Evolutionary conservation across 768 basidiomycete species (phyloP), one percentile per base, ranked within the genome.

Genomic region (Rubroboletus satanas): DNA sequence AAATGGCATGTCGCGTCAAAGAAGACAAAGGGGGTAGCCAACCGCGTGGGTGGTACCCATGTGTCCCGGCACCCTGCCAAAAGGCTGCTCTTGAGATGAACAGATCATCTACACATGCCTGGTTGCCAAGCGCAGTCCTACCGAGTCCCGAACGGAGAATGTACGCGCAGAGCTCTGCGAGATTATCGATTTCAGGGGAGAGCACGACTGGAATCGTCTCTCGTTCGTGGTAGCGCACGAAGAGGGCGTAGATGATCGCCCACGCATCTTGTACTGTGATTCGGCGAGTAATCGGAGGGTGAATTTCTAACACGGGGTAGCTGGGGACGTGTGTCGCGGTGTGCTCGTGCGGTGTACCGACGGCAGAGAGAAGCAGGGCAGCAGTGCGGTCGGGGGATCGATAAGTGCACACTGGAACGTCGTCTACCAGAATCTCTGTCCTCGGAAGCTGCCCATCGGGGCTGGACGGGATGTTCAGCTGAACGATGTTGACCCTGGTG

Each of bases 61-160:
- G 65, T 6, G 73, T 74, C 12, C 78, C 80, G 1, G 78, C 79
- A 5, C 74, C 79, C 55, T 80, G 79, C 79, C 79, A 81, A 63
- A 81, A 81, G 0, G 76, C 63, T 0, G 73, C 65, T 28, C 77
- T 69, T 10, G 69, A 69, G 49, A 81, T 69, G 63, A 77, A 77
- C 43, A 77, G 54, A 15, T 70, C 65, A 11, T 66, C 60, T 12
- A 61, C 50, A 7, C 57, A 45, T 18, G 47, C 51, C 41, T 33
- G 58, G n/a, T 32, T 37, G 31, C 51, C 15, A 0, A 45, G 44
- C 6, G 62, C 59, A 9, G 38, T 49, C 21, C 64, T 56, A 9
- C 64, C 64, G 10, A 80, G 67, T 0, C 78, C 79, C 2, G 76
- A 71, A 31, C 60, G 57, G 31, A 74, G 56, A 33, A 81, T 64